phyloP scores from a whole-genome alignment of 2,329 filamentous ascomycete genomes.

The Phialophora tarda region DNA sequence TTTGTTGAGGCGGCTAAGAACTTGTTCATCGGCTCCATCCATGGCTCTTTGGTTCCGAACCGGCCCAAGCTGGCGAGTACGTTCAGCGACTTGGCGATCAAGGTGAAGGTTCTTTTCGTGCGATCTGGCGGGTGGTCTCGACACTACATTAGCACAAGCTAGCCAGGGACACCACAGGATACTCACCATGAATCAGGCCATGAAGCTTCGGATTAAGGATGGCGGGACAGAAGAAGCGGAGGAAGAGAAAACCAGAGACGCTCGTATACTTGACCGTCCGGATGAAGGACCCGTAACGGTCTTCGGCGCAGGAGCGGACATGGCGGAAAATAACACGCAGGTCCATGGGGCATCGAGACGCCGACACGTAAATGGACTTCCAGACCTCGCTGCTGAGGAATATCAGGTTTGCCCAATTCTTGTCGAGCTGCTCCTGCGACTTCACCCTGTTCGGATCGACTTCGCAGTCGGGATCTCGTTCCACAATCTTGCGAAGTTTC shows the following conservation, averaged over 20 bases:
- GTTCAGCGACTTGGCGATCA: conserved; percentile 91
- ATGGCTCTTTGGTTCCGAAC: conserved; percentile 94
- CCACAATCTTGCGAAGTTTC: conserved; percentile 86
- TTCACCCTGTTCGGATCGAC: conserved; percentile 84
- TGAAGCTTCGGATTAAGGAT: conserved; percentile 95
- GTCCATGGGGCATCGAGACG: conserved; percentile 76
- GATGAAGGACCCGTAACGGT: conserved; percentile 90
- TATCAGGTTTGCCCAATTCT: conserved; percentile 81
- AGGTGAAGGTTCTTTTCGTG: conserved; percentile 84
- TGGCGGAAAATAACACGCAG: conserved; percentile 86
- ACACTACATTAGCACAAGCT: conserved; percentile 37
- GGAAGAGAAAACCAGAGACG: conserved; percentile 91
- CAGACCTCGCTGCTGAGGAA: conserved; percentile 81
- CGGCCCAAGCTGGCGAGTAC: conserved; percentile 87
- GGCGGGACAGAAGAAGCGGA: conserved; percentile 95
- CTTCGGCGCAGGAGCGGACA: conserved; percentile 88
- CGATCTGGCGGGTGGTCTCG: conserved; percentile 79
- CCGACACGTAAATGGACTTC: conserved; percentile 79
- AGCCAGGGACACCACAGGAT: not conserved
- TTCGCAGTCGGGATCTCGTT: conserved; percentile 88
- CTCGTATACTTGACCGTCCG: conserved; percentile 90
- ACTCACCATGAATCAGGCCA: conserved; percentile 73
- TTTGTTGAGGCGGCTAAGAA: conserved; percentile 78
- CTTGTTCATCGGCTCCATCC: conserved; percentile 98
- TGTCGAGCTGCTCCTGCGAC: conserved; percentile 71